Percentiles rank a stretch among this genome's conserved stretches.
These are phyloP conservation scores for Apiotrichum gamsii DNA, from an alignment of 1,284 basidiomycete genomes.

Conservation along the genomic window DNA sequence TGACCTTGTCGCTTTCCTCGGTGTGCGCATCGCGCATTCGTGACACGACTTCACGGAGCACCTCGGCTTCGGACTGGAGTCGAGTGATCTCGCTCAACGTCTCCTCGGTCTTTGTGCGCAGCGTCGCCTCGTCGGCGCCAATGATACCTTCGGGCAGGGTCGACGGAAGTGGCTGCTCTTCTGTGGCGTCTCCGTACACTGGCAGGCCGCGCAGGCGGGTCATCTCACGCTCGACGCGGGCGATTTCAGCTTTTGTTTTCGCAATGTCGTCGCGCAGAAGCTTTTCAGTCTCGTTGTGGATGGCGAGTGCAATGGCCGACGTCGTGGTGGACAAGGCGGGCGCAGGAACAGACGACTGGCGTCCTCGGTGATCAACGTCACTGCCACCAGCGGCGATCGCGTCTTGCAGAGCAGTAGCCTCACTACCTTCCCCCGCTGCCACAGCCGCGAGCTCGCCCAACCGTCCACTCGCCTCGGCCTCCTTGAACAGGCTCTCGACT, in stretches of 20 bases:
- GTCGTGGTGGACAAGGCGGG: slow-evolving; percentile 1
- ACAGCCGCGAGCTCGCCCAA: slow-evolving; percentile 40
- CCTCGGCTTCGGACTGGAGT: slow-evolving; percentile 10
- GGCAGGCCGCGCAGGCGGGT: slow-evolving; percentile 9
- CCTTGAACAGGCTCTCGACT: slow-evolving; percentile 33
- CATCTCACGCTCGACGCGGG: slow-evolving; percentile 24
- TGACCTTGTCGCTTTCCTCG: slow-evolving; percentile 24
- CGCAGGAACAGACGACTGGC: not conserved
- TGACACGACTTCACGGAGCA: slow-evolving; percentile 20
- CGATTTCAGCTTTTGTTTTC: slow-evolving; percentile 28
- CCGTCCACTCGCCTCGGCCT: slow-evolving; percentile 30
- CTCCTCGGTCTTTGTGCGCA: slow-evolving; percentile 2
- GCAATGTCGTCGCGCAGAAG: slow-evolving; percentile 35
- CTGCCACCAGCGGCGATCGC: not conserved
- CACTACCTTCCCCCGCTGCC: slow-evolving; percentile 23
- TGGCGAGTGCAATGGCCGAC: slow-evolving; percentile 25
- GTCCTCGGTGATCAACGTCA: not conserved
- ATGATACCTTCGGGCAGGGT: slow-evolving; percentile 3
- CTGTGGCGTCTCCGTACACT: not conserved
- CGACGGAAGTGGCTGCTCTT: not conserved
- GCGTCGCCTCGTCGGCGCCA: slow-evolving; percentile 5
- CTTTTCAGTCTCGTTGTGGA: slow-evolving; percentile 40
- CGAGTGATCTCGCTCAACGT: slow-evolving; percentile 4
- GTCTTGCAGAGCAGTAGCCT: too few relatives aligned
- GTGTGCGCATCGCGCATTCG: slow-evolving; percentile 23